Evolutionary conservation across 2,329 filamentous ascomycete species (phyloP).

Genomic region (Ustulina deusta): DNA sequence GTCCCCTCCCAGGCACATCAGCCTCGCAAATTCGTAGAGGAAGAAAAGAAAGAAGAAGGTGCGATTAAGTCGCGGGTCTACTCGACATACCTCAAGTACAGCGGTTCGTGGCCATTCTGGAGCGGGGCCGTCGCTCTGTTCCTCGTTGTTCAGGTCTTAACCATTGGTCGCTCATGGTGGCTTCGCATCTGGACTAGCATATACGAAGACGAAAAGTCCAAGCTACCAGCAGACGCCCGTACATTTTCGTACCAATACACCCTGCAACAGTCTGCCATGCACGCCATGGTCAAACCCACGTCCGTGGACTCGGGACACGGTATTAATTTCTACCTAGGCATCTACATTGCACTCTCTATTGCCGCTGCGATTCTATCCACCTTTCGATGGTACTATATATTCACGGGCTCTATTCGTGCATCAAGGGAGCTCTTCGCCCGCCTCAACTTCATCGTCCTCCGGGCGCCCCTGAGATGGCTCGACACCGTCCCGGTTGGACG

Average conservation of each 20-base stretch:
- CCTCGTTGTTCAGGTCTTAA: slow-evolving; percentile 64
- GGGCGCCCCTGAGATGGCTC: slow-evolving; percentile 81
- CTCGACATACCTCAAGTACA: slow-evolving; percentile 72
- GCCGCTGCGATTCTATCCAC: slow-evolving; percentile 70
- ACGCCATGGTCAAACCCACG: slow-evolving; percentile 52
- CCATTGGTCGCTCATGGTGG: slow-evolving; percentile 73
- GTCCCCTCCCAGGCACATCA: slow-evolving; percentile 59
- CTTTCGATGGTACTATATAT: slow-evolving; percentile 72
- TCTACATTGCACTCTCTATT: slow-evolving; percentile 74
- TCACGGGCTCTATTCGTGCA: slow-evolving; percentile 73
- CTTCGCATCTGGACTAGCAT: slow-evolving; percentile 70
- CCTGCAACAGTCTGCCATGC: slow-evolving; percentile 60
- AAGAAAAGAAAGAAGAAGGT: slow-evolving; percentile 78
- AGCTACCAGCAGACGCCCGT: slow-evolving; percentile 47
- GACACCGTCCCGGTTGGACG: slow-evolving; percentile 83
- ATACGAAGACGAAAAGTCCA: slow-evolving; percentile 52
- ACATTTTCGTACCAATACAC: slow-evolving; percentile 60
- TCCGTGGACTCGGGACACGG: slow-evolving; percentile 51
- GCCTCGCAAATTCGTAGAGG: slow-evolving; percentile 79
- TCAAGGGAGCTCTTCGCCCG: slow-evolving; percentile 76
- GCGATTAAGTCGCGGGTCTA: slow-evolving; percentile 77
- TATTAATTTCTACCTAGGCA: slow-evolving; percentile 72
- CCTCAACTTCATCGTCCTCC: slow-evolving; percentile 74
- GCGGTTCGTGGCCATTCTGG: slow-evolving; percentile 74
- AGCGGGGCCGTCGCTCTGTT: slow-evolving; percentile 65